Base-by-base conservation (phyloP, 2,329 filamentous ascomycete species). In the Chrysosporium keratinophilum region DNA sequence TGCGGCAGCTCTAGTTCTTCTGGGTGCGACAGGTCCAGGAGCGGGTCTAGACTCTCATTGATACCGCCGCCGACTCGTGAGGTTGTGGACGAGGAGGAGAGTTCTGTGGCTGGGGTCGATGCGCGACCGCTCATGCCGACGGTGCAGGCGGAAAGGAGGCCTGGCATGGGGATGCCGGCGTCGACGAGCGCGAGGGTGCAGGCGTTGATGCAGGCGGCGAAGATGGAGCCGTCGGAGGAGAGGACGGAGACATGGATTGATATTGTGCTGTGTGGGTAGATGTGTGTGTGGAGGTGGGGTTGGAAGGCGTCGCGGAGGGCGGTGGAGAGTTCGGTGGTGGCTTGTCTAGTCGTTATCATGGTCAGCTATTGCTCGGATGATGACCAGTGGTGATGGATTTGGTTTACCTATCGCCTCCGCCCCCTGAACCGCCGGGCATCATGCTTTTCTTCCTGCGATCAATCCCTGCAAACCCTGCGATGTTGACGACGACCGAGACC, bases 81-180 rank as follows among this genome's bases (percentile, higher is more conserved):
- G 9, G 55, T 39, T n/a, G 43, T 11, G 34, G 55, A 52, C 14
- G 43, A n/a, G 31, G 48, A 50, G 4, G 56, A 43, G 10, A 50
- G 33, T 7, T 66, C 64, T 45, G 71, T 66, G 10, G 64, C 65
- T 5, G 69, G 68, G 3, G 69, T 72, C 23, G 69, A 71, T 12
- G 70, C 70, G 52, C 67, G 69, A 5, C 70, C 70, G 12, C 84
- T 72, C 65, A 72, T 87, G 3, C 90, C 93, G 0, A 88, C 87
- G 0, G 90, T 95, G 71, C 88, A 94, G 5, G 90, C 88, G 19
- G 84, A 83, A 2, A 97, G 80, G 66, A 96, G 94, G 66, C 95
- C 88, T 2, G 83, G 82, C 90, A 97, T 96, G 20, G 93, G 93
- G 17, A 98, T 85, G 50, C 93, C 93, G 0, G 93, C 93, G 67